phyloP scores from a whole-genome alignment of 164 flowering plant genomes.

The Tinospora cordifolia region DNA sequence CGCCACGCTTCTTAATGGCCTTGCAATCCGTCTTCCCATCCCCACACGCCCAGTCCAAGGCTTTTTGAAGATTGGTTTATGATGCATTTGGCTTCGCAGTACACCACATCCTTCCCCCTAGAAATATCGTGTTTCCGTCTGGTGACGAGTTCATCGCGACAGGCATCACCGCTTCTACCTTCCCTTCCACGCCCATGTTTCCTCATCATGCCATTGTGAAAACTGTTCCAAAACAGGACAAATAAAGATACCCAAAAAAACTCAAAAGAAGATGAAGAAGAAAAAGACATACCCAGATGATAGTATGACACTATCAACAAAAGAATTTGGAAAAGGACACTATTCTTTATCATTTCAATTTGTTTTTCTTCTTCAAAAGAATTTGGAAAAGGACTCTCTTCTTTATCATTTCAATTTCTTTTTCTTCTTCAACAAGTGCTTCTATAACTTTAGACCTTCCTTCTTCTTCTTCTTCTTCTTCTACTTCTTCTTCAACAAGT shows the following conservation, averaged over 20 bases:
- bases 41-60: conserved; percentile 94
- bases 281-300: background rate
- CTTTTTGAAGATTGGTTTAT: conserved; percentile 57
- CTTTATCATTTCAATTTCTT: too few species aligned
- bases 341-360: background rate
- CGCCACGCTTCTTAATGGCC: conserved; percentile 42
- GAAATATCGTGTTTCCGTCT: conserved; percentile 90
- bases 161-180: conserved; percentile 47
- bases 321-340: background rate
- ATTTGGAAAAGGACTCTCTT: too few species aligned
- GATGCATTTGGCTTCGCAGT: conserved; percentile 61
- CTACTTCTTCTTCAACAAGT: too few species aligned
- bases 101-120: conserved; percentile 80
- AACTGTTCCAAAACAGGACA: conserved; percentile 10
- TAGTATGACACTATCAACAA: background rate
- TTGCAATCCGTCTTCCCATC: conserved; percentile 61
- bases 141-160: conserved; percentile 51
- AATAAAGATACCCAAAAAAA: background rate
- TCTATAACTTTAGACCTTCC: too few species aligned
- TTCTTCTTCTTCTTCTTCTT: too few species aligned
- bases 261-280: background rate
- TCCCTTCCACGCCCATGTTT: conserved; percentile 32
- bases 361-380: background rate
- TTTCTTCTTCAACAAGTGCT: too few species aligned
- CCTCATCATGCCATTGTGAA: conserved; percentile 9